Percentiles rank a stretch among this genome's conserved stretches.
These are phyloP conservation scores for Candida anutae DNA, from an alignment of 1,139 yeast species.

Conservation along the genomic window DNA sequence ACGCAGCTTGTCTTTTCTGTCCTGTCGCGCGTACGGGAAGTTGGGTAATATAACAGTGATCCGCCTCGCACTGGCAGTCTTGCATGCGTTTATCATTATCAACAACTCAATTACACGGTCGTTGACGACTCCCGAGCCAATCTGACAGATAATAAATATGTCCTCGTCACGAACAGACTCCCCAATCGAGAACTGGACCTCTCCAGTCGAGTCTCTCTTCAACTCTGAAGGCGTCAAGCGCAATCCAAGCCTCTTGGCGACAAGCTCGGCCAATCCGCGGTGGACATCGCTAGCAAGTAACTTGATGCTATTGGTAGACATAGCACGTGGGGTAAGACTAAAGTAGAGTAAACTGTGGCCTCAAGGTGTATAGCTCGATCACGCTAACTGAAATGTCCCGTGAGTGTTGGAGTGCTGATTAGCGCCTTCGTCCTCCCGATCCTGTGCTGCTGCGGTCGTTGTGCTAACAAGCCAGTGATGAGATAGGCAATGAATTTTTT, in stretches of 20 bases:
- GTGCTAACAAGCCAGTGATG: too few relatives aligned
- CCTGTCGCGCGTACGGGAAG: slow-evolving; percentile 97
- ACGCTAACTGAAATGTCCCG: too few relatives aligned
- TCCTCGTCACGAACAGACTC: slow-evolving; percentile 97
- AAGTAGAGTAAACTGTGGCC: background rate
- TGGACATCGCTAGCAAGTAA: slow-evolving; percentile 87
- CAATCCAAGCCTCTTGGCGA: slow-evolving; percentile 57
- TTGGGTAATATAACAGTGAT: slow-evolving; percentile 93
- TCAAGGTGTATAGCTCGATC: background rate
- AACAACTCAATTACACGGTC: slow-evolving; percentile 82
- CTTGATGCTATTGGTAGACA: slow-evolving; percentile 62
- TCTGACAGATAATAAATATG: slow-evolving; percentile 74
- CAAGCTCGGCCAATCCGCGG: slow-evolving; percentile 74
- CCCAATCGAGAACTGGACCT: slow-evolving; percentile 50
- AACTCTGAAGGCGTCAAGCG: slow-evolving; percentile 53
- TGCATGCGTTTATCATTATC: slow-evolving; percentile 92
- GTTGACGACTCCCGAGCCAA: slow-evolving; percentile 87
- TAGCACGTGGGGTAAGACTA: slow-evolving; percentile 1
- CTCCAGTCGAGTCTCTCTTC: slow-evolving; percentile 60
- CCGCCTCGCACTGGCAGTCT: slow-evolving; percentile 89
- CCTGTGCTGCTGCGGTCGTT: too few relatives aligned
- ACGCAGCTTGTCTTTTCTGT: slow-evolving; percentile 89
- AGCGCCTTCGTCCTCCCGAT: too few relatives aligned
- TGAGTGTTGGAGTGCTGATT: too few relatives aligned
- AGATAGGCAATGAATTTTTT: too few relatives aligned